Percentiles rank a stretch among this genome's conserved stretches.
phyloP scores from a whole-genome alignment of 495 filamentous ascomycete species.

The Cryomyces antarcticus region DNA sequence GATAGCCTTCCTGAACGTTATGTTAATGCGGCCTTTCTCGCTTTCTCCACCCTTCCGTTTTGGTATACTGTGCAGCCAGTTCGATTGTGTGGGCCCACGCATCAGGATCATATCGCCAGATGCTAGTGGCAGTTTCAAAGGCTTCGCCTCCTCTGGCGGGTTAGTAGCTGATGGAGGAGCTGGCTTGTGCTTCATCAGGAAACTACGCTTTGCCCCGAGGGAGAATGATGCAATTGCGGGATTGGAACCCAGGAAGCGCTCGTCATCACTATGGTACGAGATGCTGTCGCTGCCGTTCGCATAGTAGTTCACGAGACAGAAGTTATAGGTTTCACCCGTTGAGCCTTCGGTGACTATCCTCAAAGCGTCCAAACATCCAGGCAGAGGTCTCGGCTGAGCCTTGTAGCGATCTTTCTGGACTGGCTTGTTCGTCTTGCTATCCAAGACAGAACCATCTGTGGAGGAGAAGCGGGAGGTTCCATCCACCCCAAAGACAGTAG shows the following conservation, averaged over 20 bases:
- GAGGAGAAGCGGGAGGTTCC: conserved; percentile 22
- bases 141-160: conserved; percentile 11
- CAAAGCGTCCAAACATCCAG: conserved; percentile 39
- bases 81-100: conserved; percentile 43
- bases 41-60: conserved; percentile 39
- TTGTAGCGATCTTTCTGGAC: conserved; percentile 28
- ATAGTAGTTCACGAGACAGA: conserved; percentile 62
- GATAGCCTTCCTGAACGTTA: conserved; percentile 50
- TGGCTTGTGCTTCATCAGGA: conserved; percentile 51
- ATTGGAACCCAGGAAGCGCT: conserved; percentile 44
- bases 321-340: conserved; percentile 45
- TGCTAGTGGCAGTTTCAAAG: conserved; percentile 37
- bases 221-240: conserved; percentile 55
- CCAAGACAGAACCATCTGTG: conserved; percentile 22
- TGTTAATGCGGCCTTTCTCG: conserved; percentile 46
- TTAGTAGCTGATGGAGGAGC: conserved; percentile 3
- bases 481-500: conserved; percentile 54
- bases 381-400: conserved; percentile 41
- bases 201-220: conserved; percentile 43
- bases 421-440: conserved; percentile 22
- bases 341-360: conserved; percentile 33
- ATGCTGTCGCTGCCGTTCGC: conserved; percentile 48
- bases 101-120: conserved; percentile 58
- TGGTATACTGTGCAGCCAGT: conserved; percentile 58
- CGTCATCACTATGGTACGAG: conserved; percentile 55